Conservation (phyloP, 2,329 filamentous ascomycete species). For the Fonsecaea multimorphosa region DNA sequence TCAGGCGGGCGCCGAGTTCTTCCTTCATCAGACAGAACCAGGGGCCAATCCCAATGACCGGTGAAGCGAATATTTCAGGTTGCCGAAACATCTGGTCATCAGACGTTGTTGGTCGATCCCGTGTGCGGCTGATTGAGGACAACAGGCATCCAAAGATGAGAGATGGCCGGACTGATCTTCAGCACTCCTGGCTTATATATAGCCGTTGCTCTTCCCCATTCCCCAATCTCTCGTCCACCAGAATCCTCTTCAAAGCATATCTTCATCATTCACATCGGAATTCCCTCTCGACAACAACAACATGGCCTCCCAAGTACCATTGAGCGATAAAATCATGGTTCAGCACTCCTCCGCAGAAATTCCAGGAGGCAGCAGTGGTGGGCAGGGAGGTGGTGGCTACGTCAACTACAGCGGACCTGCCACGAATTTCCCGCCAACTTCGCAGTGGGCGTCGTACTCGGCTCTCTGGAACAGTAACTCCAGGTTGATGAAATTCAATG, state of each 20-base stretch:
- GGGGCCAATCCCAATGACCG: not conserved
- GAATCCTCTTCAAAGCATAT: not conserved
- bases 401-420: conserved; percentile 32
- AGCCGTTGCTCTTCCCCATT: not conserved
- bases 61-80: not conserved
- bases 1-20: not conserved
- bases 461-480: conserved; percentile 31
- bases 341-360: not conserved
- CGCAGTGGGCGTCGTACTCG: conserved; percentile 28
- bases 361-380: conserved; percentile 23
- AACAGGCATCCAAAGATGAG: not conserved
- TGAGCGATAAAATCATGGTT: not conserved
- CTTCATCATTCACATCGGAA: not conserved
- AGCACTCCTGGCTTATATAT: not conserved
- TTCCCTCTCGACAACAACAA: not conserved
- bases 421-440: conserved; percentile 24
- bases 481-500: conserved; percentile 26
- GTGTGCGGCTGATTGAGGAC: not conserved
- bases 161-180: not conserved
- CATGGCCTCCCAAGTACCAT: not conserved
- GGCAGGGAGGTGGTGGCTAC: conserved; percentile 28
- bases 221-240: not conserved
- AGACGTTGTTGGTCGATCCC: not conserved
- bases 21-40: not conserved
- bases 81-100: not conserved